Evolutionary conservation across 495 filamentous ascomycete genomes (phyloP), one percentile per base, ranked within the genome.

Genomic region (Polyplosphaeria fusca): DNA sequence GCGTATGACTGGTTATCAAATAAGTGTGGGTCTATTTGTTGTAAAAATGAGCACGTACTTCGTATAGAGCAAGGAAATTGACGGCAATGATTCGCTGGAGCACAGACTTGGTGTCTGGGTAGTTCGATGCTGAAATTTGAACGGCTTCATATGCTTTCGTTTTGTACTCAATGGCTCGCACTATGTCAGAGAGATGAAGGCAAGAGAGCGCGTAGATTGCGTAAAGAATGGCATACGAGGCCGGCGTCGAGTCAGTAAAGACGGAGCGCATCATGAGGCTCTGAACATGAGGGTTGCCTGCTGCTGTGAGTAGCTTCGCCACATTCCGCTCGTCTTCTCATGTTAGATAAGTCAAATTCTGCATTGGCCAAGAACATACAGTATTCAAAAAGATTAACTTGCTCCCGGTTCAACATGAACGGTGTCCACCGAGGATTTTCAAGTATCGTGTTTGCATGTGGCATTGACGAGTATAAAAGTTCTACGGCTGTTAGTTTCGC

Each of bases 1-100:
- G 27, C 46, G 26, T 23, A 9, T 4, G 23, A 18, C 46, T 48
- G 20, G 13, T n/a, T 16, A 16, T 3, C 12, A 4, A 14, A 28
- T n/a, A 32, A 35, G 30, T 48, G 14, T 30, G 19, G 7, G n/a
- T 9, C 7, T 9, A 7, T 37, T 44, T 22, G 26, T 22, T 20
- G 14, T 28, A 4, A 13, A 27, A 9, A 28, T n/a, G 20, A 14
- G 16, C 16, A 11, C 25, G 4, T 18, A 55, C 51, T 41, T 45
- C 51, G 20, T 19, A 55, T 12, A 44, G 22, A 18, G 23, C 16
- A 4, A 55, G 24, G 5, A 45, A 28, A 13, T 26, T 43, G 4
- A 25, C 51, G 7, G 51, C 51, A 32, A 44, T 24, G 1, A 55
- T 55, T 16, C 38, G 26, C 24, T 55, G 51, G 5, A 55, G 51